phyloP scores from a whole-genome alignment of 306 rosid genomes.

The Malus orientalis region DNA sequence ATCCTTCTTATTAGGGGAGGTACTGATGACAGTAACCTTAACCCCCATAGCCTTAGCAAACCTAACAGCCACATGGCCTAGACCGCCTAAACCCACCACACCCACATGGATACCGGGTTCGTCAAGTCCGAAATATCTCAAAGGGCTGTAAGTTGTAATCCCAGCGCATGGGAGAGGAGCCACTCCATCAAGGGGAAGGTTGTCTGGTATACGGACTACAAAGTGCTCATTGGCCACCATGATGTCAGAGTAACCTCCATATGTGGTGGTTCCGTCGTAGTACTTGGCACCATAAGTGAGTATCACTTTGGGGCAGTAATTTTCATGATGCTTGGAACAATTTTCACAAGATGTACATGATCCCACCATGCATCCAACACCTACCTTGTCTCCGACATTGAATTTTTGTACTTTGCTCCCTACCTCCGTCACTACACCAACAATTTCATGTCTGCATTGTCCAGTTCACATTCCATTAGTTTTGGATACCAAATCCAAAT shows the following conservation, averaged over 20 bases:
- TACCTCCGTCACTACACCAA: conserved; percentile 5
- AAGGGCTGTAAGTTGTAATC: conserved; percentile 10
- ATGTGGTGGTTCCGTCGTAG: background rate
- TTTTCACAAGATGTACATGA: conserved; percentile 1
- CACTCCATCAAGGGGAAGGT: background rate
- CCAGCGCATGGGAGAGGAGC: conserved; percentile 7
- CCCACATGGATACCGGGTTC: background rate
- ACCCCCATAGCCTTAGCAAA: conserved; percentile 10
- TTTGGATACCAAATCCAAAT: background rate
- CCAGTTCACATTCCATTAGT: background rate
- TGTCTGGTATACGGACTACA: background rate
- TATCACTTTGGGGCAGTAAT: background rate
- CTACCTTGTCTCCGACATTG: conserved; percentile 11
- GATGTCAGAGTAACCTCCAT: conserved; percentile 2
- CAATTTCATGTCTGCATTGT: conserved; percentile 8
- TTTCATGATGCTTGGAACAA: background rate
- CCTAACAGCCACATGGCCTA: conserved; percentile 1
- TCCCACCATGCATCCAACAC: conserved; percentile 2
- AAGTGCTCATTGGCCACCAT: background rate
- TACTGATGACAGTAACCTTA: background rate
- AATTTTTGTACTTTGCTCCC: background rate
- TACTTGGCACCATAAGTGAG: background rate
- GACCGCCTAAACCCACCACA: background rate
- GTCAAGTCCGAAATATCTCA: background rate
- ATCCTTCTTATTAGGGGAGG: background rate